Evolutionary conservation across 495 filamentous ascomycete species (phyloP).

Genomic region (Trichoderma asperelloides): DNA sequence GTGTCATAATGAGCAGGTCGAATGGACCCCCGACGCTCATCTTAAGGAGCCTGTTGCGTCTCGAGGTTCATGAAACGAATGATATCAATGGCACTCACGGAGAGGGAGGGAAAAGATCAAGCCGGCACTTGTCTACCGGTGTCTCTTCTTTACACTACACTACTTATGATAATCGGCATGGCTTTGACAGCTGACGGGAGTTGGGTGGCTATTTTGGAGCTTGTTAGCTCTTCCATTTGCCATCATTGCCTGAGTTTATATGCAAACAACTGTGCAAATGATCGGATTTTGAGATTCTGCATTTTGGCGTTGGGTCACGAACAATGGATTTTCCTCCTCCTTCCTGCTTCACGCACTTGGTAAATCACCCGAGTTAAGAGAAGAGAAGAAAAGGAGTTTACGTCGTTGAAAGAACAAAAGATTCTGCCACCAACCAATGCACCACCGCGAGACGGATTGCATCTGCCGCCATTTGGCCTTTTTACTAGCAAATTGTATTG

Average conservation of each 20-base stretch:
- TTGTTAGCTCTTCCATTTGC: background rate
- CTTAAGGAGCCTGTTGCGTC: background rate
- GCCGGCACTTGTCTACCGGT: no score
- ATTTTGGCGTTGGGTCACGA: background rate
- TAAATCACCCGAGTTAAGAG: background rate
- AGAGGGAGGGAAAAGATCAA: background rate
- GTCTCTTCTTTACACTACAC: background rate
- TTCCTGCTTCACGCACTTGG: background rate
- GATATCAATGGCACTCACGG: background rate
- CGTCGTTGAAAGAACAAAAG: background rate
- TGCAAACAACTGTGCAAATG: background rate
- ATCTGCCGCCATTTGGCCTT: background rate
- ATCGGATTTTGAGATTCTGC: background rate
- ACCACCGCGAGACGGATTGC: background rate
- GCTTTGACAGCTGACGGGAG: background rate
- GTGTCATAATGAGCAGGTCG: conserved; percentile 4
- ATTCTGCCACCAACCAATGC: background rate
- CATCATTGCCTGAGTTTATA: background rate
- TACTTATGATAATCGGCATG: background rate
- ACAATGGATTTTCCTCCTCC: background rate
- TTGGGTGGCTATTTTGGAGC: background rate
- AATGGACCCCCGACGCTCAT: conserved; percentile 3
- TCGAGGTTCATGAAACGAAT: background rate
- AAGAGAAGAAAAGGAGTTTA: background rate
- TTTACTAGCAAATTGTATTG: background rate